Evolutionary conservation across 176 grass and related monocot genomes (phyloP).

Genomic region (Triticum timopheevii): DNA sequence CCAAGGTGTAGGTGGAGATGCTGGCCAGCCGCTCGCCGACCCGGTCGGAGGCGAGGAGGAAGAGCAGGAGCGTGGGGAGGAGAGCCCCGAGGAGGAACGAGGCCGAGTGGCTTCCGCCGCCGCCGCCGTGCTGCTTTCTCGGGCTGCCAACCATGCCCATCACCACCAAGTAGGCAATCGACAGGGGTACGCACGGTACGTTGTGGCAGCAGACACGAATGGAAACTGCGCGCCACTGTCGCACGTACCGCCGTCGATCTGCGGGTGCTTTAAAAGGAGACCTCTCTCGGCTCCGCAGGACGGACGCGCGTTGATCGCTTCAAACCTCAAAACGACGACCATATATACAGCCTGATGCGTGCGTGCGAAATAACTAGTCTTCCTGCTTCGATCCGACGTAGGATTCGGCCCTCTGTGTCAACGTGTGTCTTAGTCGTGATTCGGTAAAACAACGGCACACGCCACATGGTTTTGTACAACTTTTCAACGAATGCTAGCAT

Average conservation of each 20-base stretch:
- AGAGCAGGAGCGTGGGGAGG: constrained; percentile 34
- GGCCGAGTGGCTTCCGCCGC: not conserved
- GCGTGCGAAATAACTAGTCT: not conserved
- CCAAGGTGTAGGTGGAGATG: not conserved
- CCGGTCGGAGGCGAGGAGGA: constrained; percentile 45
- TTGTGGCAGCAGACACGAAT: not conserved
- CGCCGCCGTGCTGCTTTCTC: not conserved
- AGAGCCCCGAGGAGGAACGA: constrained; percentile 48
- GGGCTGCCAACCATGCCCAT: constrained; percentile 5
- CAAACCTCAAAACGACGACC: not conserved
- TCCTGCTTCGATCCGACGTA: not conserved
- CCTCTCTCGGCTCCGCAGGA: not conserved
- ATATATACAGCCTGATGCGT: not conserved
- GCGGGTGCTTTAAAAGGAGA: not conserved
- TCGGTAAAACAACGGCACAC: not conserved
- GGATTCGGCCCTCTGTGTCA: not conserved
- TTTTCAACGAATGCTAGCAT: not conserved
- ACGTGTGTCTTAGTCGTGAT: no score
- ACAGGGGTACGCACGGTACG: not conserved
- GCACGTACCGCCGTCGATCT: no score
- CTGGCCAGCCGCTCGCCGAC: constrained; percentile 15
- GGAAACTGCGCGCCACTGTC: not conserved
- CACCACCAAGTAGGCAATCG: not conserved
- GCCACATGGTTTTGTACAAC: not conserved
- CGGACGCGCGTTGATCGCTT: not conserved